Percentiles rank a stretch among this genome's conserved stretches.
Conservation (phyloP, 345 rosid genomes). For the Bruguiera sexangula region DNA sequence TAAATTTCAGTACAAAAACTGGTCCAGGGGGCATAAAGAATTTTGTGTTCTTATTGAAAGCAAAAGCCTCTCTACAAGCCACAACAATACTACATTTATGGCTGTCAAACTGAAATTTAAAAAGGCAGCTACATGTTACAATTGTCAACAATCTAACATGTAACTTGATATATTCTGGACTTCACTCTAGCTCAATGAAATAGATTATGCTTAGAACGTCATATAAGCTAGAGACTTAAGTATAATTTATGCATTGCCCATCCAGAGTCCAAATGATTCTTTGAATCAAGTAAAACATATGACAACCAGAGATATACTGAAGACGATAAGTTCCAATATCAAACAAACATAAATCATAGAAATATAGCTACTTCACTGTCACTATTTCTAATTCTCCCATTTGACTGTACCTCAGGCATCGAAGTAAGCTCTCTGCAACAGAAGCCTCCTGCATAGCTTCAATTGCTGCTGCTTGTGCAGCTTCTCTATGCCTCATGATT, state of each 20-base stretch:
- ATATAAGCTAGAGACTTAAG: background rate
- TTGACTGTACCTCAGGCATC: slow-evolving; percentile 64
- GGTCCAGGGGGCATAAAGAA: too few relatives aligned
- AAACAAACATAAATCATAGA: background rate
- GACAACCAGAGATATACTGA: background rate
- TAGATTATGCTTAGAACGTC: background rate
- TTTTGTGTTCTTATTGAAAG: too few relatives aligned
- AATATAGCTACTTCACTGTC: background rate
- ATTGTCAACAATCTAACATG: background rate
- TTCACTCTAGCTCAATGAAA: background rate
- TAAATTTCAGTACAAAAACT: too few relatives aligned
- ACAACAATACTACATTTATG: background rate
- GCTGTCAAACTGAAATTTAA: too few relatives aligned
- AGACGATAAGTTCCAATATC: background rate
- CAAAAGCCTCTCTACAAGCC: background rate
- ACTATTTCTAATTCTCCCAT: background rate
- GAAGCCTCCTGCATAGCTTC: slow-evolving; percentile 96
- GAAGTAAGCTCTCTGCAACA: slow-evolving; percentile 81
- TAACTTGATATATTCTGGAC: background rate
- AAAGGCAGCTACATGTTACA: background rate
- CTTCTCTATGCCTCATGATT: slow-evolving; percentile 82
- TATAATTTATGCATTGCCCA: background rate
- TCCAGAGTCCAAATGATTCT: background rate
- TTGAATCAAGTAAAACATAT: background rate
- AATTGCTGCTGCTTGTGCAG: slow-evolving; percentile 78